These are phyloP conservation scores for Mimosa pudica DNA, from an alignment of 306 rosid species.

Conservation along the genomic window DNA sequence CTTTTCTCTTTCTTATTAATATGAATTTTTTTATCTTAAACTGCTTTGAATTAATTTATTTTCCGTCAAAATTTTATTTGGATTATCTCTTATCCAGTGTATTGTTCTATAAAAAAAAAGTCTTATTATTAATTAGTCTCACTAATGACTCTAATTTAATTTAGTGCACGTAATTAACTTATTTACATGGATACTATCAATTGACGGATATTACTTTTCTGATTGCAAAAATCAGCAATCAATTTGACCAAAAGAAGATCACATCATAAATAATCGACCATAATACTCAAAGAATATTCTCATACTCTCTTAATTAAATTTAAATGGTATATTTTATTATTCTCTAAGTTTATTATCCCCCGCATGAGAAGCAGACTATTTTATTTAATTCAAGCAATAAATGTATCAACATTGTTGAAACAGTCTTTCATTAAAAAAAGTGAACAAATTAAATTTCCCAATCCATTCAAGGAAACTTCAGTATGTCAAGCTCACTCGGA, in stretches of 20 bases:
- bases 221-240: background rate
- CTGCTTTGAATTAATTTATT: background rate
- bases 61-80: background rate
- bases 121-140: background rate
- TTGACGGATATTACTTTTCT: background rate
- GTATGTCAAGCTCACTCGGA: background rate
- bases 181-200: background rate
- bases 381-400: background rate
- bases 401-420: background rate
- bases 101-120: background rate
- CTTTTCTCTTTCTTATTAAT: background rate
- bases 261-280: background rate
- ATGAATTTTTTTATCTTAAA: background rate
- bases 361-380: background rate
- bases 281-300: background rate
- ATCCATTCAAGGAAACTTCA: background rate
- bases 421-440: background rate
- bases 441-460: background rate
- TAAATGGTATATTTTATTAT: background rate
- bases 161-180: background rate
- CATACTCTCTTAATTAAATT: background rate
- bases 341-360: background rate
- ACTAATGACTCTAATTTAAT: too few species aligned
- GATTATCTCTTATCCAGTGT: background rate
- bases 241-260: slow-evolving; percentile 5